Evolutionary conservation across 176 grass and related monocot species (phyloP), one percentile per base, ranked within the genome.

Genomic region (Saccharum spontaneum): DNA sequence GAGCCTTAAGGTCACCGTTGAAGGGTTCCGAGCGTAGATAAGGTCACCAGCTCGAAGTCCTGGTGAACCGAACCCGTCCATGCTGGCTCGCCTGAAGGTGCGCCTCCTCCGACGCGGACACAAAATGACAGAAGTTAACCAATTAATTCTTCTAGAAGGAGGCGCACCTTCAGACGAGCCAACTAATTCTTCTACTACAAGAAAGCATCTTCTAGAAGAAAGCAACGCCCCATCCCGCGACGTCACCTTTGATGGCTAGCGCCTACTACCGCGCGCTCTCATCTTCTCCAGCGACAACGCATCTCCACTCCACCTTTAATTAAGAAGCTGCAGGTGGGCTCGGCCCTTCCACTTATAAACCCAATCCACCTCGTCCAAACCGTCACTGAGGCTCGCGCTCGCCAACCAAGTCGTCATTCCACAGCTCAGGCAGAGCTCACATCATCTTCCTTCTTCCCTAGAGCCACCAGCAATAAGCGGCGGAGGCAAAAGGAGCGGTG

Each of bases 141-240:
- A 48, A 15, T 48, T 38, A 38, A 38, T 38, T 38, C 37, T 38
- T 38, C 37, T 38, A 39, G 79, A 81, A 81, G 44, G 33, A 33
- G 33, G 33, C 33, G 33, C 33, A 33, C 33, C 33, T 33, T 33
- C 33, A 33, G 33, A 33, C 33, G 33, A 33, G 33, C 1, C 24
- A 16, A 5, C 6, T 50, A 16, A 17, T 50, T 50, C 48, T 50
- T 50, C 48, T 81, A 52, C 48, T 81, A 52, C 64, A 81, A 81
- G 30, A 81, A 69, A 69, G 45, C 64, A 46, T 6, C 50, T 54
- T 54, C 50, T 69, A 39, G 79, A 81, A 81, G 45, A 81, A 69
- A 81, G 45, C 65, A 66, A 69, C 30, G 31, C 18, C 12, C 7
- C 79, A 52, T 10, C 44, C 5, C 63, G 5, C 16, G 50, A 54